A percentile compares a stretch with the other conserved stretches of the same genome.
Conservation (phyloP, 2,329 filamentous ascomycete genomes). For the Pestalotiopsis sp. region DNA sequence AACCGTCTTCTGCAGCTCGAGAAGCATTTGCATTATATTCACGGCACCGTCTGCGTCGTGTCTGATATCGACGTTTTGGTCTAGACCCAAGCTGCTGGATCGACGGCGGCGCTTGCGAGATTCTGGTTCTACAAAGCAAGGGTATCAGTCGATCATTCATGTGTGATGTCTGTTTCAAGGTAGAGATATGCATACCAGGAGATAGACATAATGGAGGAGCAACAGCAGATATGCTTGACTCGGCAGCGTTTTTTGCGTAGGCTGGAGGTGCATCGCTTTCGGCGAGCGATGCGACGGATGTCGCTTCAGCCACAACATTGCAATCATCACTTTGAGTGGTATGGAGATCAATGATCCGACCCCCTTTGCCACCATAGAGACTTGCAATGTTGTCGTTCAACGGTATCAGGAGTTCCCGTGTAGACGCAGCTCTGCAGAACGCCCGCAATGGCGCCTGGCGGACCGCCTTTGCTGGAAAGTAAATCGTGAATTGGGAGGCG, state of each 20-base stretch:
- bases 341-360: not conserved
- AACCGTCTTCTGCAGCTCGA: not conserved
- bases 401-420: not conserved
- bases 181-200: not conserved
- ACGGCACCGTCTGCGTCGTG: not conserved
- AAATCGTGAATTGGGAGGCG: not conserved
- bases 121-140: not conserved
- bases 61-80: not conserved
- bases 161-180: no score
- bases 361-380: constrained; percentile 12
- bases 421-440: not conserved
- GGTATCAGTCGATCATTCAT: not conserved
- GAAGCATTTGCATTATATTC: not conserved
- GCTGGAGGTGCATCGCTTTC: constrained; percentile 8
- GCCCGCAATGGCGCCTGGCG: not conserved
- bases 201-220: constrained; percentile 1
- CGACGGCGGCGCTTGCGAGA: not conserved
- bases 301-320: not conserved
- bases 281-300: not conserved
- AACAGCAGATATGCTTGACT: not conserved
- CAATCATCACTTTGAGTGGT: not conserved
- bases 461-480: not conserved
- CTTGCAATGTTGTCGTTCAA: constrained; percentile 1
- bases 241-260: constrained; percentile 4
- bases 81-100: not conserved